Base-by-base conservation (phyloP, 257 asterid species). In the Solanum microdontum region DNA sequence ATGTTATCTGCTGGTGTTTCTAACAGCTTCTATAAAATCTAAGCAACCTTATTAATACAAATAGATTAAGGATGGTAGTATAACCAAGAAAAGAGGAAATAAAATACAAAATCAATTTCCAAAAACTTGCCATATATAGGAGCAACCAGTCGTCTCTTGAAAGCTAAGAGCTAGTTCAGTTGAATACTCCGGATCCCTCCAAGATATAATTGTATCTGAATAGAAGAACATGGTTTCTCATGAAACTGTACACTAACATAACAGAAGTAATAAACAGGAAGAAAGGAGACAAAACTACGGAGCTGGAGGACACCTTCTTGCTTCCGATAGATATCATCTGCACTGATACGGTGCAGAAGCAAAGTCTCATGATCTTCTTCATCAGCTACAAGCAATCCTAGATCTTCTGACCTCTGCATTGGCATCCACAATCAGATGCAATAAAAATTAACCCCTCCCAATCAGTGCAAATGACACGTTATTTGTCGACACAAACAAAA, bases 131-230 rank as follows among this genome's bases (percentile, higher is more conserved):
- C 99, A 97, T 93, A 96, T 95, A 90, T 92, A 94, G 84, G 97
- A 88, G 96, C 99, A 97, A 74, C 99, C 99, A 28, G 96, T 91
- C 14, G 94, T 92, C 94, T 97, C 99, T 91, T 96, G 99, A 91
- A 97, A 97, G 95, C 99, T 97, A 87, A 97, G 99, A 82, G 99
- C 99, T 90, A 97, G 91, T 88, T 97, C 99, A 69, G 98, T 95
- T 83, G 98, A 91, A 91, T 89, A 91, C 87, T 96, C 99, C 48
- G 98, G 98, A 93, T 97, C 99, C 93, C 95, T 92, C 99, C 99
- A 97, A 11, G 99, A 97, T 88, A 97, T 96, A 87, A 97, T 96
- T 87, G 99, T 97, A 87, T 94, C 99, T 97, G 92, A 85, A 73
- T 76, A 87, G 82, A 88, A 76, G 86, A 76, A 84, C 84, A 74